Conservation (phyloP, 1,284 basidiomycete species). For the Rhodotorula sp. region DNA sequence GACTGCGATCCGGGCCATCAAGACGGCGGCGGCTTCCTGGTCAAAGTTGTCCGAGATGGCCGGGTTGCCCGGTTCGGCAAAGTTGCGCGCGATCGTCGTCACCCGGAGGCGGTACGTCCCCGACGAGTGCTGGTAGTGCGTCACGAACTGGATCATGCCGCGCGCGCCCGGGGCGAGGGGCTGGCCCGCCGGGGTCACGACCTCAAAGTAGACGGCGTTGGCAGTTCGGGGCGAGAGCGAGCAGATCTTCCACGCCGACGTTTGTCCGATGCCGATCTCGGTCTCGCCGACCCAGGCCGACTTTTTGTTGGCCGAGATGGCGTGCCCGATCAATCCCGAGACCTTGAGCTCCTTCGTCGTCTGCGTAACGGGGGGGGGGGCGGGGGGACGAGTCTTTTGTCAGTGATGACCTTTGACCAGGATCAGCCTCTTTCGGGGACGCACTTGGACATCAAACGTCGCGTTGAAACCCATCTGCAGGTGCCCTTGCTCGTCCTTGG, state of each 20-base stretch:
- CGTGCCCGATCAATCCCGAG: conserved; percentile 95
- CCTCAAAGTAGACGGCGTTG: conserved; percentile 95
- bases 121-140: conserved; percentile 96
- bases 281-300: conserved; percentile 96
- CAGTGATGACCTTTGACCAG: too few species aligned
- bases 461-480: conserved; percentile 99
- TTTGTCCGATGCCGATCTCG: conserved; percentile 98
- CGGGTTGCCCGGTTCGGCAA: conserved; percentile 93
- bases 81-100: conserved; percentile 93
- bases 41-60: conserved; percentile 93
- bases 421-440: conserved; percentile 33
- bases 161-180: conserved; percentile 85
- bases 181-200: conserved; percentile 97
- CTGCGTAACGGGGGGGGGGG: conserved; percentile 51
- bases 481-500: conserved; percentile 88
- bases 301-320: conserved; percentile 95
- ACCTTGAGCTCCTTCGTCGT: conserved; percentile 99
- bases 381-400: too few species aligned
- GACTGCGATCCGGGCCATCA: conserved; percentile 98
- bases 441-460: conserved; percentile 92
- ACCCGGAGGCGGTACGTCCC: conserved; percentile 92
- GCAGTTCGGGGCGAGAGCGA: conserved; percentile 83
- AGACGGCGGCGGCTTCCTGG: conserved; percentile 95
- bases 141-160: conserved; percentile 96
- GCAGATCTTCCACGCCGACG: conserved; percentile 99